Base-by-base conservation (phyloP, 108 stramenopile species). In the Discostella stelligeroides region DNA sequence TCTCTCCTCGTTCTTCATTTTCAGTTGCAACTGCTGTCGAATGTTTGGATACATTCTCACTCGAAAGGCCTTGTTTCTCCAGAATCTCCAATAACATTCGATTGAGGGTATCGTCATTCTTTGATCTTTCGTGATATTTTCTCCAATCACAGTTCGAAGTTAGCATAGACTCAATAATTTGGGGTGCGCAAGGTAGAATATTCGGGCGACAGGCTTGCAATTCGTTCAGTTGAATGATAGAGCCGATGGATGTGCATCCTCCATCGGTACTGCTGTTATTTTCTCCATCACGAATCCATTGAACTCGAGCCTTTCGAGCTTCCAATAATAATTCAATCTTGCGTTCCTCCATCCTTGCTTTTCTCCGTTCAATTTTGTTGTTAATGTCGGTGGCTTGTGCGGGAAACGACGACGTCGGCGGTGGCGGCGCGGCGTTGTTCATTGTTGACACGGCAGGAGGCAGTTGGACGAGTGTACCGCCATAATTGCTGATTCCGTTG, bases 251-350 rank as follows among this genome's bases (percentile, higher is more conserved):
- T 10, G 30, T 21, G 56, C 64, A 20, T 30, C 59, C 46, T 12
- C 27, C 48, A 38, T 29, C 25, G 48, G 24, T 37, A 14, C 17
- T 55, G 49, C 56, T 40, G n/a, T 18, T 27, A 11, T 41, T 51
- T 10, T 46, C 62, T 15, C 13, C 40, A 3, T 5, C 34, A 23
- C 71, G 76, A 23, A 91, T 79, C 92, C 92, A 94, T 20, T 77
- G 66, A 13, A 88, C 56, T 10, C 92, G 85, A 51, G 84, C 72
- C 7, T 60, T 60, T 23, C 92, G 79, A 6, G 92, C 89, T 48
- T 89, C 75, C 12, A 83, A 9, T 40, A 94, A 67, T 20, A 94
- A 66, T 60, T 85, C 74, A n/a, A 76, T 68, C 61, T 89, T 89
- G 10, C 92, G 86, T 17, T 83, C 79, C 23, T 75, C 62, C 29